Percentiles rank a stretch among this genome's conserved stretches.
phyloP scores from a whole-genome alignment of 2,329 filamentous ascomycete genomes.

The Canariomyces notabilis region DNA sequence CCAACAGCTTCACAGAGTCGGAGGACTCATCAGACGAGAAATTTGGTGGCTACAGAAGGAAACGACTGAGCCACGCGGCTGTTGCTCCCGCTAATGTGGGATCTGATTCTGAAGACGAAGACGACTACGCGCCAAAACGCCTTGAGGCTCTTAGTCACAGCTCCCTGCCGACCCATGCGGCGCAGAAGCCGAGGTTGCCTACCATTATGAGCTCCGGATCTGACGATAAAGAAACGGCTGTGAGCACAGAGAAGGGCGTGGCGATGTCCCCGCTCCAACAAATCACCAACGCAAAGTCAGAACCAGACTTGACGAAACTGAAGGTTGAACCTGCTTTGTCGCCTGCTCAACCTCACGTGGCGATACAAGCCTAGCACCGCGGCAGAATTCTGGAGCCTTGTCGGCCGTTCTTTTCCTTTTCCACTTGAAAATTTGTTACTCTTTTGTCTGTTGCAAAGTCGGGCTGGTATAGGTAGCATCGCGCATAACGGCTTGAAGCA shows the following conservation, averaged over 20 bases:
- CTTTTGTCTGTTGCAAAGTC: constrained; percentile 9
- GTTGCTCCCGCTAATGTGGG: constrained; percentile 24
- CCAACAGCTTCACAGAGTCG: constrained; percentile 26
- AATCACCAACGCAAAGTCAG: not conserved
- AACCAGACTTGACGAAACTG: not conserved
- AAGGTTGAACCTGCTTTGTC: not conserved
- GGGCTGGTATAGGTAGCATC: constrained; percentile 8
- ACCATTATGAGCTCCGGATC: constrained; percentile 42
- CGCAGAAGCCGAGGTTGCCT: constrained; percentile 41
- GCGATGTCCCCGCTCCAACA: not conserved
- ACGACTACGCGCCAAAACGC: constrained; percentile 21
- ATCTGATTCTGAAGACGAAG: constrained; percentile 30
- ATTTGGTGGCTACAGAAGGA: constrained; percentile 13
- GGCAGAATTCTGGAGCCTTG: not conserved
- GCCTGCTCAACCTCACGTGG: not conserved
- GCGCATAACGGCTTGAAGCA: constrained; percentile 3
- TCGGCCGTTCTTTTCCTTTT: not conserved
- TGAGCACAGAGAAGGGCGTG: not conserved
- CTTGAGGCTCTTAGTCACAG: constrained; percentile 26
- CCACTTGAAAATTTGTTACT: not conserved
- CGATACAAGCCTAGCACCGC: not conserved
- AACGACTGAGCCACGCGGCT: constrained; percentile 14
- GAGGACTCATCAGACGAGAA: constrained; percentile 22
- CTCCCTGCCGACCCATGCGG: constrained; percentile 31
- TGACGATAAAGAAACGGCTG: constrained; percentile 9